Evolutionary conservation across 495 filamentous ascomycete genomes (phyloP).

Genomic region (Tetracladium setigerum): DNA sequence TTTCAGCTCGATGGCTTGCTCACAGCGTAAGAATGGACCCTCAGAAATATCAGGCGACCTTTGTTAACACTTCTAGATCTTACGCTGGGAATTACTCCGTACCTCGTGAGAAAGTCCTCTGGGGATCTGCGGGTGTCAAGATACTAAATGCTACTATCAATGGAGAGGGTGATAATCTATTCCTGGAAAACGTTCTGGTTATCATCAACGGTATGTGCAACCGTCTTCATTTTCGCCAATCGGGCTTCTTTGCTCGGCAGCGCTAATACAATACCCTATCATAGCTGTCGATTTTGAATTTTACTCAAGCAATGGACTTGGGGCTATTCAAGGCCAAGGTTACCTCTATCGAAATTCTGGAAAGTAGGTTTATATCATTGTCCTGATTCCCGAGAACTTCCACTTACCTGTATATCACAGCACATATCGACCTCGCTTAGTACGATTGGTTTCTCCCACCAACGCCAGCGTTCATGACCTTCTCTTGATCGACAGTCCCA

Average conservation of each 20-base stretch:
- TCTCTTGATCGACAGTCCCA: slow-evolving; percentile 41
- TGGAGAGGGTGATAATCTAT: slow-evolving; percentile 29
- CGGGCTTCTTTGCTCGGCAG: no score
- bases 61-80: background rate
- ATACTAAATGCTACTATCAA: slow-evolving; percentile 35
- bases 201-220: slow-evolving; percentile 29
- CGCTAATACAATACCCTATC: no score
- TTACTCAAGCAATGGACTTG: slow-evolving; percentile 36
- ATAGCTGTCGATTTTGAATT: slow-evolving; percentile 38
- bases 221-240: no score
- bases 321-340: slow-evolving; percentile 44
- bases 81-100: slow-evolving; percentile 29
- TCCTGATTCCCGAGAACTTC: slow-evolving; percentile 1
- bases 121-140: slow-evolving; percentile 22
- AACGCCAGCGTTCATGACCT: slow-evolving; percentile 46
- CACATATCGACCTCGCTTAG: slow-evolving; percentile 21
- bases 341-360: slow-evolving; percentile 32
- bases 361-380: no score
- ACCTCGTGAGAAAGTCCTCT: slow-evolving; percentile 24
- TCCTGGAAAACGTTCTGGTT: slow-evolving; percentile 37
- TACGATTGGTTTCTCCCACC: slow-evolving; percentile 32
- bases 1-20: slow-evolving; percentile 40
- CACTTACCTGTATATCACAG: background rate
- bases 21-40: slow-evolving; percentile 19
- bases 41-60: background rate